Conservation (phyloP, 441 rosid genomes). For the Manihot esculenta region DNA sequence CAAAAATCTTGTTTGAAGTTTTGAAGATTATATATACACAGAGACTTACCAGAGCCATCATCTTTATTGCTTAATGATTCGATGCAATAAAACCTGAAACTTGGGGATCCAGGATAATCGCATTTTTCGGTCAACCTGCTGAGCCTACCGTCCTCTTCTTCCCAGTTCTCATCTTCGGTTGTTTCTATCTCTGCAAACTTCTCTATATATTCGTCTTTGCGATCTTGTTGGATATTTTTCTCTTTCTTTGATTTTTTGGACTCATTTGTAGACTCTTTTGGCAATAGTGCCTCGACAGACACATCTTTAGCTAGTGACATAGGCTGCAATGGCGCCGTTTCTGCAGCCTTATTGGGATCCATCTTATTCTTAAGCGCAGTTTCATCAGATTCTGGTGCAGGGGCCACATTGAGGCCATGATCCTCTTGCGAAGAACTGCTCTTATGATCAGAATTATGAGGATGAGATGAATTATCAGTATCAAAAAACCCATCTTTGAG, state of each 20-base stretch:
- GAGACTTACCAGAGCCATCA: conserved; percentile 25
- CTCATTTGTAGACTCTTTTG: conserved; percentile 29
- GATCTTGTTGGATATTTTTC: not conserved
- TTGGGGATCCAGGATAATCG: conserved; percentile 55
- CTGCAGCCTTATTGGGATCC: not conserved
- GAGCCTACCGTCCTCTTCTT: conserved; percentile 25
- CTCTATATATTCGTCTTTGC: not conserved
- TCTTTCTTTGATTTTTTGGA: not conserved
- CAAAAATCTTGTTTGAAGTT: not conserved
- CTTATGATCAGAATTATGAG: conserved; percentile 17
- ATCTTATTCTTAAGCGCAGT: not conserved
- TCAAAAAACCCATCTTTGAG: conserved; percentile 38
- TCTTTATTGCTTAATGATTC: conserved; percentile 29
- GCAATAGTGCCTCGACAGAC: not conserved
- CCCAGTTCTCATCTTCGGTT: not conserved
- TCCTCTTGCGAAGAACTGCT: conserved; percentile 27
- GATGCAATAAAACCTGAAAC: conserved; percentile 68
- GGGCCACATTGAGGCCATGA: conserved; percentile 15
- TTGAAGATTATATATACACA: not conserved
- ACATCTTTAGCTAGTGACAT: not conserved
- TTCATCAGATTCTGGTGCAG: conserved; percentile 1
- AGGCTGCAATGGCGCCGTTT: not conserved
- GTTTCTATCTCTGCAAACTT: not conserved
- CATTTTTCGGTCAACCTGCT: conserved; percentile 23
- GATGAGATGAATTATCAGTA: conserved; percentile 24